phyloP scores from a whole-genome alignment of 164 flowering plant genomes.

The Dillenia turbinata region DNA sequence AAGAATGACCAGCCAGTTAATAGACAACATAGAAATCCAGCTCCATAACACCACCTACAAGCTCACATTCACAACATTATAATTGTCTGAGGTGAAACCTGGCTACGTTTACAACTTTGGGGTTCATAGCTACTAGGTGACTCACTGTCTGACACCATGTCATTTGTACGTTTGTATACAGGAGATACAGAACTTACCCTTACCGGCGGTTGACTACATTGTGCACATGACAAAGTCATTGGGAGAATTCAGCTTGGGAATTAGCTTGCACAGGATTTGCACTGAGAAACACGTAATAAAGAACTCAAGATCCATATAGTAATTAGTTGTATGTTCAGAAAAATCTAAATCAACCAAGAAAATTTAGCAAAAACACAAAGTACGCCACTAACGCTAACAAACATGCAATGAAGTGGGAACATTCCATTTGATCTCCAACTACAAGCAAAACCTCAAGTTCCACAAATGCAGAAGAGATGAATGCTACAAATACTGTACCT shows the following conservation, averaged over 20 bases:
- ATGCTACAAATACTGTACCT: conserved; percentile 38
- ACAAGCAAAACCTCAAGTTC: not conserved
- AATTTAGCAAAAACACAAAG: not conserved
- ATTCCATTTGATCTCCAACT: not conserved
- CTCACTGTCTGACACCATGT: too few relatives aligned
- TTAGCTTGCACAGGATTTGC: conserved; percentile 83
- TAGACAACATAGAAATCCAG: not conserved
- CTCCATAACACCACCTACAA: not conserved
- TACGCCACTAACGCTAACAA: not conserved
- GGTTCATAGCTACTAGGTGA: too few relatives aligned
- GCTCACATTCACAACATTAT: not conserved
- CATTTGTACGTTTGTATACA: too few relatives aligned
- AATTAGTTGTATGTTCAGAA: too few relatives aligned
- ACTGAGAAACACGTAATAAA: conserved; percentile 33
- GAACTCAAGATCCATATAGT: not conserved
- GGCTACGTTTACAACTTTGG: too few relatives aligned
- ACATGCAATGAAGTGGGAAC: not conserved
- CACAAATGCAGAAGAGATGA: not conserved
- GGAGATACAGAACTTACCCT: not conserved
- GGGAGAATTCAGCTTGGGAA: conserved; percentile 86
- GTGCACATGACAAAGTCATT: conserved; percentile 90
- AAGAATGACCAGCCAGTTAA: not conserved
- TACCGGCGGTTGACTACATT: conserved; percentile 95
- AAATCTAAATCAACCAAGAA: too few relatives aligned
- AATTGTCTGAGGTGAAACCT: too few relatives aligned